A percentile compares a stretch with the other conserved stretches of the same genome.
Conservation (phyloP, 306 rosid genomes). For the Sindora glabra region DNA sequence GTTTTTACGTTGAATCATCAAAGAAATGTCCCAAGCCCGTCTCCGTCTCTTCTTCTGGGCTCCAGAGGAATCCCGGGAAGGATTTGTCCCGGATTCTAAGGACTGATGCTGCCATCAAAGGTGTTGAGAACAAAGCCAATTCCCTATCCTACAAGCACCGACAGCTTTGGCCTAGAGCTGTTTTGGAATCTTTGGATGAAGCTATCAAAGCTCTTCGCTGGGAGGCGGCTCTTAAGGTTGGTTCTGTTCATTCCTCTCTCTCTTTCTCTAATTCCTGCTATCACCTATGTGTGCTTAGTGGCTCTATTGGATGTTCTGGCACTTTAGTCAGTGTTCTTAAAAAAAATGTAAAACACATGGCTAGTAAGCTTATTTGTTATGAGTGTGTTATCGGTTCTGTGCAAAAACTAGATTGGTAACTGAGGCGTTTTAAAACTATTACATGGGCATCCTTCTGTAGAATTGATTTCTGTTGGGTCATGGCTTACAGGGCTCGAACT, state of each 20-base stretch:
- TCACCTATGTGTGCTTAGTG: not conserved
- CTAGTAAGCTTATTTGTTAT: no score
- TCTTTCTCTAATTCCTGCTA: not conserved
- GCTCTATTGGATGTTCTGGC: no score
- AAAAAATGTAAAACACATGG: no score
- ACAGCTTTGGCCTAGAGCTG: conserved; percentile 74
- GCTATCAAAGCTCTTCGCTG: conserved; percentile 46
- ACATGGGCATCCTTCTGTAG: no score
- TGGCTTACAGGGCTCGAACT: no score
- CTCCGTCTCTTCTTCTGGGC: conserved; percentile 29
- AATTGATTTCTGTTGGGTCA: no score
- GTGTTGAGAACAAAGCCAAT: conserved; percentile 52
- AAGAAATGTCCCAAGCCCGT: conserved; percentile 33
- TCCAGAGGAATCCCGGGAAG: conserved; percentile 49
- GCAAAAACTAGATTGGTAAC: no score
- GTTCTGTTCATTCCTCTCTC: not conserved
- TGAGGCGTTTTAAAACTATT: no score
- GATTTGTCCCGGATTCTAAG: conserved; percentile 72
- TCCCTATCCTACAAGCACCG: conserved; percentile 57
- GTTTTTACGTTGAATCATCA: conserved; percentile 19
- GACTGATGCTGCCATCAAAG: conserved; percentile 74
- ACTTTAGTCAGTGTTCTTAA: no score
- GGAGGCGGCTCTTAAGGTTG: conserved; percentile 65
- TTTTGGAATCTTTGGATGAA: conserved; percentile 75
- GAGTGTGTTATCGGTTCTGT: no score